Base-by-base conservation (phyloP, 2,329 filamentous ascomycete genomes). In the Arthrobotrys entomopaga region DNA sequence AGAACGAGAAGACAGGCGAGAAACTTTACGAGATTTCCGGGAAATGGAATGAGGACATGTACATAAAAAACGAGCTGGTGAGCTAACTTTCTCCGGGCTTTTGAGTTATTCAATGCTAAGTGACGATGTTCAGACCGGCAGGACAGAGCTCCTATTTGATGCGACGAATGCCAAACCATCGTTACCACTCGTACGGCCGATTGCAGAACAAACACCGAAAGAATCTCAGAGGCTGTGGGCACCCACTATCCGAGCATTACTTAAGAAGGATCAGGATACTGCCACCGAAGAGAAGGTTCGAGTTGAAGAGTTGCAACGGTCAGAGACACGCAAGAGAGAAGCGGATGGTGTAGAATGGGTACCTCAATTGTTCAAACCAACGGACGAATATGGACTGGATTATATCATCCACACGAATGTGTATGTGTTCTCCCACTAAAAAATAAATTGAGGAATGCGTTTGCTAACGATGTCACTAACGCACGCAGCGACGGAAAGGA, bases 221-320 rank as follows among this genome's bases (percentile, higher is more conserved):
- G 95, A 99, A 82, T 97, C 93, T 11, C 93, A 97, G 81, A 89
- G 85, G 76, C 84, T 99, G 52, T 99, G 95, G 95, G 83, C 88
- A 34, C 89, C 88, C 57, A 96, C 93, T 0, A 90, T 90, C 7
- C 86, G 89, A 77, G 95, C 94, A 0, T 89, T 99, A 75, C 91
- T 90, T 79, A 89, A 90, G 56, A 88, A 89, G 70, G 93, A 99
- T 78, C 95, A 99, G 79, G 91, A 92, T 77, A 82, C 90, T 7
- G 95, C 95, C 2, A 99, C 95, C 0, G 91, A 95, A 76, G 94
- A 97, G 80, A 99, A 99, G 84, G 93, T 91, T n/a, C 91, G 90
- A 81, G 92, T 99, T 71, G 95, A 99, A 81, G 94, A 98, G 79
- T 89, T 87, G 79, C 95, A 99, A 82, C 87, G 95, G 79, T 90